Conservation (phyloP, 257 asterid species). For the Solanum appendiculatum region DNA sequence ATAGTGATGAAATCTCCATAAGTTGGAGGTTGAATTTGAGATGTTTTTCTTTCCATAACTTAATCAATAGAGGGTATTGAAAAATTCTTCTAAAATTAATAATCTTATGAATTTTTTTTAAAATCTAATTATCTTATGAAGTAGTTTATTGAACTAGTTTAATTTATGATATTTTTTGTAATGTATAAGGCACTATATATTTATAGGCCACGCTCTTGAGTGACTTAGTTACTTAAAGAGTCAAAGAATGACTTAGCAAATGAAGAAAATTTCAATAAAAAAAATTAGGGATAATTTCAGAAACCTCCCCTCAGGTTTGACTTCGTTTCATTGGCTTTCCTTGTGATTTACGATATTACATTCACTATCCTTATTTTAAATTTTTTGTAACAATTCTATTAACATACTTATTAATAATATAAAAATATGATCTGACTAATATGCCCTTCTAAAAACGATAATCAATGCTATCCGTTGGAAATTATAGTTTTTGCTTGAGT, state of each 20-base stretch:
- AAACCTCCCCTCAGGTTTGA: too few relatives aligned
- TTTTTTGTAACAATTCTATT: too few relatives aligned
- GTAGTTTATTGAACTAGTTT: background rate
- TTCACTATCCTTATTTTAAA: too few relatives aligned
- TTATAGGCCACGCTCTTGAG: background rate
- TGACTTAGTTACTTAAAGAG: background rate
- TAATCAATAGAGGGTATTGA: background rate
- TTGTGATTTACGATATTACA: too few relatives aligned
- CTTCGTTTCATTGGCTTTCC: too few relatives aligned
- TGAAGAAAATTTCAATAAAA: background rate
- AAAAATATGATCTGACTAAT: too few relatives aligned
- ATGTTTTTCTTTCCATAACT: slow-evolving; percentile 4
- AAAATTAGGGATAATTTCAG: too few relatives aligned
- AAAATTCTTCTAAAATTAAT: background rate
- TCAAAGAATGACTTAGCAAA: background rate
- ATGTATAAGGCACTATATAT: background rate
- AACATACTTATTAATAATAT: too few relatives aligned
- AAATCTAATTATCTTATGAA: background rate
- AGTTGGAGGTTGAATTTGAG: slow-evolving; percentile 28
- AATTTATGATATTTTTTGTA: background rate
- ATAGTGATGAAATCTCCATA: slow-evolving; percentile 30
- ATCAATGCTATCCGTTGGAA: too few relatives aligned
- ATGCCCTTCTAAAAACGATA: too few relatives aligned
- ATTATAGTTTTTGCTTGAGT: too few relatives aligned
- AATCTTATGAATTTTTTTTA: too few relatives aligned